Base-by-base conservation (phyloP, 495 filamentous ascomycete genomes). In the Lichenothelia convexa region DNA sequence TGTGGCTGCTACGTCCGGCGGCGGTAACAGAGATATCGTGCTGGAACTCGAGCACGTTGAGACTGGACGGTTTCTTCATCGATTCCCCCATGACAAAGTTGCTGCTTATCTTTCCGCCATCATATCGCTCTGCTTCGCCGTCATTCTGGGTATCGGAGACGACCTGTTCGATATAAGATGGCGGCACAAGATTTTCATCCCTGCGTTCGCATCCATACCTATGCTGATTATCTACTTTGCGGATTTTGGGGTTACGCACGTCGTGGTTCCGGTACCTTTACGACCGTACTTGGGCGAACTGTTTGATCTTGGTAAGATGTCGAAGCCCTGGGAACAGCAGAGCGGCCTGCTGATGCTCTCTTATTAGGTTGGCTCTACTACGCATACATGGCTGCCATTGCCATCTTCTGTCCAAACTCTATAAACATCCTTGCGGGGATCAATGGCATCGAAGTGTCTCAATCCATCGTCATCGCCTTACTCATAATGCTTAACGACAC, bases 381-480 rank as follows among this genome's bases (percentile, higher is more conserved):
- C 59, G 61, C 70, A 45, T 97, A 97, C 63, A 97, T 97, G 89
- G 82, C 83, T 22, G 70, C 73, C 19, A 70, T 97, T 34, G 75
- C 85, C 46, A 95, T 97, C 38, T 97, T 97, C 60, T 87, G 80
- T 46, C 85, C 89, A 4, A 95, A 99, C 57, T 80, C 82, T 51
- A 99, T 99, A 66, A 99, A 99, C 62, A 99, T 99, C 59, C 62
- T 95, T 2, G 89, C 89, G 4, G 89, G 89, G 7, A 81, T 99
- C 49, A 99, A 99, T 57, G 89, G 89, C 8, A 85, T 99, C 44
- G 89, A 99, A 54, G 91, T 95, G 32, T 67, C 77, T 3, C 89
- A 99, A 56, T 93, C 85, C 18, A 65, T 95, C 19, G 75, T 93
- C 39, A 89, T 99, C 48, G 86, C 84, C 15, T 53, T 73, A 23